A percentile compares a stretch with the other conserved stretches of the same genome.
These are phyloP conservation scores for Sclerotinia sclerotiorum DNA, from an alignment of 2,329 filamentous ascomycete species.

Conservation along the genomic window DNA sequence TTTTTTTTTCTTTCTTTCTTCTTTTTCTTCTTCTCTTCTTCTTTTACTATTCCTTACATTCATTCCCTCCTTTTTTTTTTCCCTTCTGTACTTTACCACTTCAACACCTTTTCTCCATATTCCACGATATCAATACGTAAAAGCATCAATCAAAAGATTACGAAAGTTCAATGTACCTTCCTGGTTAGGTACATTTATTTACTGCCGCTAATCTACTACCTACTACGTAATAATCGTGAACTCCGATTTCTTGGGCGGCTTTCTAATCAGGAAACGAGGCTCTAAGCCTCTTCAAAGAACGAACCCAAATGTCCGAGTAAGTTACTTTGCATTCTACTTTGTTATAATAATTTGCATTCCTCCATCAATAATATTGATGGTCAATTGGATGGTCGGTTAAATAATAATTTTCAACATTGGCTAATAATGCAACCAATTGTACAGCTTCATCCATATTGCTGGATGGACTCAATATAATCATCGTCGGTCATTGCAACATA, in stretches of 20 bases:
- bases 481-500: conserved; percentile 23
- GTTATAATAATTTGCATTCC: not conserved
- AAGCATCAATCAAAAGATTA: not conserved
- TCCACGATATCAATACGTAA: not conserved
- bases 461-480: conserved; percentile 49
- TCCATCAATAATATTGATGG: too few species aligned
- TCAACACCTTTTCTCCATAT: not conserved
- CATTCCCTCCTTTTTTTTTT: not conserved
- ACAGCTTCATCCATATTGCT: conserved; percentile 55
- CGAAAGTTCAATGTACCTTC: conserved; percentile 2
- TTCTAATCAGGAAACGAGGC: conserved; percentile 23
- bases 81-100: not conserved
- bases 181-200: not conserved
- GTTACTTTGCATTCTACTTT: not conserved
- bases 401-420: not conserved
- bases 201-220: conserved; percentile 10
- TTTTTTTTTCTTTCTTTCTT: not conserved
- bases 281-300: conserved; percentile 20
- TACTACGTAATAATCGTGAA: conserved; percentile 21
- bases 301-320: conserved; percentile 23
- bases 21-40: not conserved
- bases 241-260: conserved; percentile 9
- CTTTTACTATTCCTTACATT: not conserved
- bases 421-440: conserved; percentile 18
- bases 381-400: not conserved